Conservation (phyloP, 768 basidiomycete genomes). For the Leccinellum rugosiceps region DNA sequence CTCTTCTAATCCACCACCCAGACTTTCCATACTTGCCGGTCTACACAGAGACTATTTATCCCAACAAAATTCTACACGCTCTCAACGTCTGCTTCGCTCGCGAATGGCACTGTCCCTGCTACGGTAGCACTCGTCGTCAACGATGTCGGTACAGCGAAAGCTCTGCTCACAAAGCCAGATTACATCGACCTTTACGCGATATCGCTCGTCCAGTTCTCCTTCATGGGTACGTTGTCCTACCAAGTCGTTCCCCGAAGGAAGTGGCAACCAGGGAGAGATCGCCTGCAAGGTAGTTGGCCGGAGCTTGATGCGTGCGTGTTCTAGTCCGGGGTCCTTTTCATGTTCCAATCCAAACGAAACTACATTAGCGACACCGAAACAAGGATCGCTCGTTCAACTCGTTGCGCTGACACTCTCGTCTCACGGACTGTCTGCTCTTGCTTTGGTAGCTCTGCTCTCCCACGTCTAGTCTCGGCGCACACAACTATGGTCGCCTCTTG, state of each 20-base stretch:
- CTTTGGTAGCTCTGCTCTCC: constrained; percentile 55
- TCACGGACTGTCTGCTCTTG: constrained; percentile 59
- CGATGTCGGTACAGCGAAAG: too few species aligned
- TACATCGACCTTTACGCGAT: constrained; percentile 69
- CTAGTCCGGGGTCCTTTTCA: too few species aligned
- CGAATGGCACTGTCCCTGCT: constrained; percentile 2
- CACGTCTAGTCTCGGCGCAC: constrained; percentile 5
- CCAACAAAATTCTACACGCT: constrained; percentile 72
- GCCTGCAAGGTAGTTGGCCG: too few species aligned
- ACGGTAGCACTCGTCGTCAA: constrained; percentile 46
- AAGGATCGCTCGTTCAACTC: constrained; percentile 55
- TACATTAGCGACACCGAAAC: constrained; percentile 53
- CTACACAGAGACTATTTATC: constrained; percentile 70
- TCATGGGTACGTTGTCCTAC: too few species aligned
- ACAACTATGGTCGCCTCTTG: not conserved
- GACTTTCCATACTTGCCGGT: constrained; percentile 62
- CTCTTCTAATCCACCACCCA: not conserved
- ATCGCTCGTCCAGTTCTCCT: constrained; percentile 38
- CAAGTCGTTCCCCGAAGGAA: too few species aligned
- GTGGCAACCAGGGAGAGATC: too few species aligned
- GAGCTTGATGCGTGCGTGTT: too few species aligned
- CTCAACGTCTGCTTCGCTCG: constrained; percentile 41
- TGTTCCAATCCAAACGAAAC: not conserved
- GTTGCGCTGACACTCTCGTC: constrained; percentile 61
- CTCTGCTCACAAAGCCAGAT: constrained; percentile 59